Percentiles rank a stretch among this genome's conserved stretches.
Conservation (phyloP, 257 asterid genomes). For the Solanum habrochaites region DNA sequence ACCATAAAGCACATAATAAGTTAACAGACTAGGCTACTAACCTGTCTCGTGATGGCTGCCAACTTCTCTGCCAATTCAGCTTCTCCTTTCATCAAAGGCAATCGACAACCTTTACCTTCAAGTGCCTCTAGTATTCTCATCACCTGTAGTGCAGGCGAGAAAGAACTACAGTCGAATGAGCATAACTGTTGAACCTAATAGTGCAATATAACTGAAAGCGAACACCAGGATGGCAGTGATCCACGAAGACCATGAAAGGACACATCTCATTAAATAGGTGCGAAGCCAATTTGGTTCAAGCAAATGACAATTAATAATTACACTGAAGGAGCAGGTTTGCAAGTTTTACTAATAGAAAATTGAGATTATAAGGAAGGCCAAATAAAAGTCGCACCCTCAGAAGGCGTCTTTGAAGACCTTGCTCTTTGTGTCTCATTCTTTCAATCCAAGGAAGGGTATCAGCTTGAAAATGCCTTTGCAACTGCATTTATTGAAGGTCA, state of each 20-base stretch:
- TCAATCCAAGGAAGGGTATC: constrained; percentile 86
- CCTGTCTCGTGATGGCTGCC: constrained; percentile 80
- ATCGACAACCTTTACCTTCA: constrained; percentile 76
- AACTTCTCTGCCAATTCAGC: constrained; percentile 94
- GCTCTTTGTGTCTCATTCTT: constrained; percentile 93
- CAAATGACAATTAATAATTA: background rate
- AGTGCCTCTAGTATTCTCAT: constrained; percentile 89
- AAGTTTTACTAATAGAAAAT: background rate
- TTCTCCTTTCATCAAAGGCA: constrained; percentile 88
- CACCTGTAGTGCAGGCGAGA: constrained; percentile 30
- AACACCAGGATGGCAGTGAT: background rate
- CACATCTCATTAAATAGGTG: background rate
- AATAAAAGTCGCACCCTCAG: constrained; percentile 45
- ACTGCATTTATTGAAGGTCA: constrained; percentile 33
- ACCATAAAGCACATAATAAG: constrained; percentile 5
- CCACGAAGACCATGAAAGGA: background rate
- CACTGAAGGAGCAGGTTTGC: background rate
- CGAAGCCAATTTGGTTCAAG: background rate
- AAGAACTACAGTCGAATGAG: background rate
- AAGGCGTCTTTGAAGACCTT: constrained; percentile 83
- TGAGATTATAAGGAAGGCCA: background rate
- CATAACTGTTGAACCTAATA: background rate
- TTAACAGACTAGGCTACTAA: background rate
- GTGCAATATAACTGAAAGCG: background rate
- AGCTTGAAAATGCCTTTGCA: constrained; percentile 87